Conservation (phyloP, 2,329 filamentous ascomycete species). For the Aspergillus sp. region DNA sequence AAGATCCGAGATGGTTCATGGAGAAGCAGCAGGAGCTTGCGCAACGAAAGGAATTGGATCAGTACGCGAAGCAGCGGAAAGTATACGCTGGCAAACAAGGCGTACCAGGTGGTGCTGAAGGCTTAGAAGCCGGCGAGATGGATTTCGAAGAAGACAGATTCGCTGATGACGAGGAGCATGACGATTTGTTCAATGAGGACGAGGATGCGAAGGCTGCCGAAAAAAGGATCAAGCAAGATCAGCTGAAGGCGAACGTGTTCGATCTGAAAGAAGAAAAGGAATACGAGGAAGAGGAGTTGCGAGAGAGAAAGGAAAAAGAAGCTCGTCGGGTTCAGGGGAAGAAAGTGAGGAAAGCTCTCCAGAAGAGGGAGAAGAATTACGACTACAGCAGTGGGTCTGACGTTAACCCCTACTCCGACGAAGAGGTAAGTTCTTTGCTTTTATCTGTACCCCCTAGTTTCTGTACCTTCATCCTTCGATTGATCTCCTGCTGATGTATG, state of each 20-base stretch:
- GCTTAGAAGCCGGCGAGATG: constrained; percentile 63
- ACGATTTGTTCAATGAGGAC: constrained; percentile 75
- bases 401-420: constrained; percentile 57
- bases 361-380: constrained; percentile 80
- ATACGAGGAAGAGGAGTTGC: constrained; percentile 66
- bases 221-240: constrained; percentile 72
- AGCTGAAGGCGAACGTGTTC: constrained; percentile 85
- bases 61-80: constrained; percentile 50
- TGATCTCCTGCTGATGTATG: constrained; percentile 10
- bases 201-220: constrained; percentile 74
- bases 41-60: constrained; percentile 60
- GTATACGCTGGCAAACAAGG: constrained; percentile 47
- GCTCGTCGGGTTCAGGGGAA: constrained; percentile 72
- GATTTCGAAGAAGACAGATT: constrained; percentile 73
- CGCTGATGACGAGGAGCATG: constrained; percentile 82
- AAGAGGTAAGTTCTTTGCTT: constrained; percentile 41
- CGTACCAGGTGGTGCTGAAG: constrained; percentile 45
- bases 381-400: constrained; percentile 76
- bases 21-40: constrained; percentile 54
- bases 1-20: constrained; percentile 79
- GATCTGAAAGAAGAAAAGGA: constrained; percentile 72
- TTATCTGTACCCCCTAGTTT: not conserved
- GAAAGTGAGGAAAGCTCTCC: constrained; percentile 73
- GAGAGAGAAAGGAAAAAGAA: constrained; percentile 64
- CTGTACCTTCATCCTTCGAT: constrained; percentile 3